Evolutionary conservation across 495 filamentous ascomycete species (phyloP), one percentile per base, ranked within the genome.

Genomic region (Parathielavia appendiculata): DNA sequence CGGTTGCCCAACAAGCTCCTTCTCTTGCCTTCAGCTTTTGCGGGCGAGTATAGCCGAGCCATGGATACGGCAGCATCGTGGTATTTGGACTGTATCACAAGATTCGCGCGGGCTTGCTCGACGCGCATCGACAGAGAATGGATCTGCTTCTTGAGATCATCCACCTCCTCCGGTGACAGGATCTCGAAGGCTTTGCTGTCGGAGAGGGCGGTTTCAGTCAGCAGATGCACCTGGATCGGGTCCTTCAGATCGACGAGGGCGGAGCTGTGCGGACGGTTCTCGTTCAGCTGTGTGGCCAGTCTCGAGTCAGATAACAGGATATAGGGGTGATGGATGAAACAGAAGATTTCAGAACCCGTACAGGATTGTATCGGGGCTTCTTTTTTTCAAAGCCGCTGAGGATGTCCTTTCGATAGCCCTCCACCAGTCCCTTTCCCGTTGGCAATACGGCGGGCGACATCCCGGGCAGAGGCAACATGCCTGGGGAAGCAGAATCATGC

Each of bases 61-160:
- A 98, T 85, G 16, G 89, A 93, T 58, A 86, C 79, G 12, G 95
- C 92, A 0, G 93, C 95, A 79, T 97, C 92, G 58, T 90, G 86
- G 57, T 96, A 86, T 73, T 97, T 97, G 22, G 84, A 89, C 67
- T 98, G 93, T 47, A 97, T 84, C n/a, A 85, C 83, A 39, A 97
- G 79, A 71, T 89, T 96, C 38, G 88, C 81, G 66, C 85, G 84
- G 12, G 89, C 83, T 46, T 86, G 83, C 55, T 91, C 89, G 64
- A 93, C 85, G n/a, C 89, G 86, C 62, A 79, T 81, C 30, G 79
- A 78, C 30, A 97, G 72, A 13, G 83, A 72, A 41, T 81, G 76
- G 49, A 84, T 78, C 72, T 95, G 89, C 68, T 89, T 95, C 76
- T 97, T 98, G 64, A 97, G 73, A 8, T 82, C 81, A 53, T 98